phyloP scores from a whole-genome alignment of 2,329 filamentous ascomycete species.

The Thelonectria blattea region DNA sequence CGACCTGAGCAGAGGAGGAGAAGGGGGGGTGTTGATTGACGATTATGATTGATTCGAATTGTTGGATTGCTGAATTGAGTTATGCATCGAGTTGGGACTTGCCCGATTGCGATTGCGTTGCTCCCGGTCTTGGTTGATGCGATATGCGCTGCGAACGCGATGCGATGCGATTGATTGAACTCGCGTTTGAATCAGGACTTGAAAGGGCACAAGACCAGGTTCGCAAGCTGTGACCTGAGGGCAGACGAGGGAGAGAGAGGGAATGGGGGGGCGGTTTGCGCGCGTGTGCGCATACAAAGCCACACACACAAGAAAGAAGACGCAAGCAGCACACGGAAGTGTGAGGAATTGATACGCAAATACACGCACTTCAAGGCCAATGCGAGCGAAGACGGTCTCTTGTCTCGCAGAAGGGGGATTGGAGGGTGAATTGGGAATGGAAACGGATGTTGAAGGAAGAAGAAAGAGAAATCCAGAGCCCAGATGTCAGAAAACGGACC shows the following conservation, averaged over 20 bases:
- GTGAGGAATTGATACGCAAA: slow-evolving; percentile 5
- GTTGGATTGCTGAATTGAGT: background rate
- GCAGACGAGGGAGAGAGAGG: background rate
- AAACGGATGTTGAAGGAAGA: slow-evolving; percentile 1
- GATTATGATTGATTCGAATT: slow-evolving; percentile 25
- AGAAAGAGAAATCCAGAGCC: slow-evolving; percentile 16
- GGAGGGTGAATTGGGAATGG: slow-evolving; percentile 20
- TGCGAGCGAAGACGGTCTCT: slow-evolving; percentile 11
- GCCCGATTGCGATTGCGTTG: slow-evolving; percentile 8
- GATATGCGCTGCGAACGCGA: slow-evolving; percentile 4
- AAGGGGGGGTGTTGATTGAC: slow-evolving; percentile 20
- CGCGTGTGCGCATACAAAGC: slow-evolving; percentile 35
- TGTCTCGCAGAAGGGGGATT: slow-evolving; percentile 5
- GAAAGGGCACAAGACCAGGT: background rate
- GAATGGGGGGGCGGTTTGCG: slow-evolving; percentile 27
- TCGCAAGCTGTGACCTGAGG: too few relatives aligned
- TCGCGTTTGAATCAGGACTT: background rate
- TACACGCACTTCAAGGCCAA: slow-evolving; percentile 8
- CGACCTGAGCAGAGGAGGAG: slow-evolving; percentile 15
- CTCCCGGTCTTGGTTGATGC: slow-evolving; percentile 11
- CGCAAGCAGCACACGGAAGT: slow-evolving; percentile 16
- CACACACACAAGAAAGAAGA: slow-evolving; percentile 26
- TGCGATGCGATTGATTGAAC: slow-evolving; percentile 22
- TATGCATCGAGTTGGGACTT: slow-evolving; percentile 9
- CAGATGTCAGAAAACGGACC: slow-evolving; percentile 13